phyloP scores from a whole-genome alignment of 2,329 filamentous ascomycete genomes.

The Phaeosphaeriaceae sp. region DNA sequence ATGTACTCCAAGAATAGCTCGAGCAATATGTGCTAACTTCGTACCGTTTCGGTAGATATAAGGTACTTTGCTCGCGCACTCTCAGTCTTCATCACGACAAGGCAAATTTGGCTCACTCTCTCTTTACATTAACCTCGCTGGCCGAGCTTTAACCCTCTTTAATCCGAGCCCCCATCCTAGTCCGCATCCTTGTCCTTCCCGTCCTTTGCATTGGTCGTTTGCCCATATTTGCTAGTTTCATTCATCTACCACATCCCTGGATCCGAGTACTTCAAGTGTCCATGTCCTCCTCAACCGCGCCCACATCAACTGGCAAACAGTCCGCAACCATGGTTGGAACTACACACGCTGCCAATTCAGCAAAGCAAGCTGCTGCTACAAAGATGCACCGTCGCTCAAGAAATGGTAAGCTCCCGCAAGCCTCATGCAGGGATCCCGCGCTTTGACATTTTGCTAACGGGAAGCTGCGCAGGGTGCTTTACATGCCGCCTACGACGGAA shows the following conservation, averaged over 20 bases:
- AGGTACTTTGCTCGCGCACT: conserved; percentile 51
- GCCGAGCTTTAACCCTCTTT: conserved; percentile 59
- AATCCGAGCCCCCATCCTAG: conserved; percentile 50
- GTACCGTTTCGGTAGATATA: conserved; percentile 53
- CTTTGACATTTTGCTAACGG: conserved; percentile 46
- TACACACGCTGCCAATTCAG: conserved; percentile 57
- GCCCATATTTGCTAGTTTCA: conserved; percentile 50
- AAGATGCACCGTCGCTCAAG: conserved; percentile 95
- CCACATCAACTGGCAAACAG: conserved; percentile 50
- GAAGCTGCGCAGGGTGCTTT: conserved; percentile 64
- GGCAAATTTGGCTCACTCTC: conserved; percentile 55
- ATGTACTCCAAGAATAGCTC: conserved; percentile 57
- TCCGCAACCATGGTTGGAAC: conserved; percentile 59
- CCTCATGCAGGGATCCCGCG: conserved; percentile 46
- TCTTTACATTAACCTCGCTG: conserved; percentile 54
- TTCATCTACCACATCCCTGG: conserved; percentile 50
- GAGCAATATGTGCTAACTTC: conserved; percentile 50
- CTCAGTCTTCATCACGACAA: conserved; percentile 31
- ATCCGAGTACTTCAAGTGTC: conserved; percentile 52
- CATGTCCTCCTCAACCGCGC: conserved; percentile 57
- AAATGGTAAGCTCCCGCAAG: conserved; percentile 73
- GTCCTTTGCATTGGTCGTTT: conserved; percentile 50
- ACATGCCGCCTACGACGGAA: conserved; percentile 72
- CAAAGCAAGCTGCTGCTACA: conserved; percentile 67
- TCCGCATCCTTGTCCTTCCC: conserved; percentile 52